Conservation (phyloP, 805 yeast species). For the Myxozyma melibiosi region DNA sequence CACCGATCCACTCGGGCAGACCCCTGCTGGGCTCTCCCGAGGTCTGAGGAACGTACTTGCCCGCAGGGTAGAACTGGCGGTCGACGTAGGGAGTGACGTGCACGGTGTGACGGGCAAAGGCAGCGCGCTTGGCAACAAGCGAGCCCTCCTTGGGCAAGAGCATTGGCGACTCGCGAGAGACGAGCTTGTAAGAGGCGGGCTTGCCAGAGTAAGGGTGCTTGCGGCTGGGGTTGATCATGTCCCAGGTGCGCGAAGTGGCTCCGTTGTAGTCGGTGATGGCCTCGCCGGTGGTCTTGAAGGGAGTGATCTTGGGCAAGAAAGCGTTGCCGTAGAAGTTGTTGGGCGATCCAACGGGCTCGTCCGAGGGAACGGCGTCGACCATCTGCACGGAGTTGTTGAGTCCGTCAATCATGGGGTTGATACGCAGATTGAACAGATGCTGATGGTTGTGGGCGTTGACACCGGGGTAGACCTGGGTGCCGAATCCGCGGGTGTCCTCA, state of each 20-base stretch:
- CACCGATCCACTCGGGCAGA: conserved; percentile 42
- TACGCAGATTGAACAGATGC: conserved; percentile 74
- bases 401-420: conserved; percentile 82
- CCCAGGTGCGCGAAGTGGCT: conserved; percentile 72
- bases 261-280: conserved; percentile 65
- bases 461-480: conserved; percentile 75
- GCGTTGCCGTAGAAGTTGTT: conserved; percentile 80
- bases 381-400: conserved; percentile 73
- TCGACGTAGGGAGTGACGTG: conserved; percentile 73
- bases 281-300: conserved; percentile 62
- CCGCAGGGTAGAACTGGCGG: conserved; percentile 77
- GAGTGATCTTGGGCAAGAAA: conserved; percentile 64
- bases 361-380: conserved; percentile 64
- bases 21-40: conserved; percentile 41
- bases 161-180: conserved; percentile 72
- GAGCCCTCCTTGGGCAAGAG: conserved; percentile 74
- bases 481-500: conserved; percentile 75
- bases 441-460: conserved; percentile 87
- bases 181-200: conserved; percentile 76
- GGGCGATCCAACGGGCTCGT: conserved; percentile 62
- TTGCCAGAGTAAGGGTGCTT: conserved; percentile 70
- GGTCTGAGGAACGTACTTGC: conserved; percentile 47
- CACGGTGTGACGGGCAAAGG: conserved; percentile 70
- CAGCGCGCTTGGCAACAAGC: conserved; percentile 76
- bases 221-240: conserved; percentile 69